These are phyloP conservation scores for Ascocoryne sarcoides DNA, from an alignment of 2,329 filamentous ascomycete species.

Conservation along the genomic window DNA sequence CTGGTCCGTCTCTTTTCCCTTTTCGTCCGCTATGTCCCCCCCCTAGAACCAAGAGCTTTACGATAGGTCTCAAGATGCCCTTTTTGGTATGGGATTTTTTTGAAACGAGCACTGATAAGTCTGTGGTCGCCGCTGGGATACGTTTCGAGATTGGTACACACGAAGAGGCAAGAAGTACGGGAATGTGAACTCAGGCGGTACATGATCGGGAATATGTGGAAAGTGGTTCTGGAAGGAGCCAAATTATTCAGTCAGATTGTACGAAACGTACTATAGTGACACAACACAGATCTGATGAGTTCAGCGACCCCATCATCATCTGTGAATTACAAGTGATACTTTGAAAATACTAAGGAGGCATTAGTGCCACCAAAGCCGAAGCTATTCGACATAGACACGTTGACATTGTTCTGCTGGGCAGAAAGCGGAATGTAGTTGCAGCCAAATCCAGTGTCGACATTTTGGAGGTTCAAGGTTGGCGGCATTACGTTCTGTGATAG, in stretches of 20 bases:
- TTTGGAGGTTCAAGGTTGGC: constrained; percentile 75
- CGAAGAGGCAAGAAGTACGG: neutral
- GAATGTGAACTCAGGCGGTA: neutral
- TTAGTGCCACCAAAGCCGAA: constrained; percentile 98
- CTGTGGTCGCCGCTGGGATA: neutral
- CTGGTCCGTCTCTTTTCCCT: too few species aligned
- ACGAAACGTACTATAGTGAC: too few species aligned
- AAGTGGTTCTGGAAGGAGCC: too few species aligned
- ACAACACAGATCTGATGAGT: too few species aligned
- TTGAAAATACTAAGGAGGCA: constrained; percentile 69
- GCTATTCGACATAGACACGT: constrained; percentile 81
- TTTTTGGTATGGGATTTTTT: too few species aligned
- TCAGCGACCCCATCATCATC: too few species aligned
- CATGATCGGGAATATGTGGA: too few species aligned
- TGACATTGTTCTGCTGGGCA: constrained; percentile 61
- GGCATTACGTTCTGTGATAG: constrained; percentile 64
- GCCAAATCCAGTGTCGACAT: constrained; percentile 55
- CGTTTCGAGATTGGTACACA: neutral
- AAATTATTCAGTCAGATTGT: too few species aligned
- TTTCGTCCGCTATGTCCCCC: too few species aligned
- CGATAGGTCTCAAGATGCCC: too few species aligned
- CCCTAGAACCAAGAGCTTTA: too few species aligned
- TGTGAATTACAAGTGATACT: constrained; percentile 15
- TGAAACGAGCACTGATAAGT: too few species aligned
- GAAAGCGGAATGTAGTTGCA: constrained; percentile 78